Conservation (phyloP, 2,329 filamentous ascomycete genomes). For the Exophiala aquamarina region DNA sequence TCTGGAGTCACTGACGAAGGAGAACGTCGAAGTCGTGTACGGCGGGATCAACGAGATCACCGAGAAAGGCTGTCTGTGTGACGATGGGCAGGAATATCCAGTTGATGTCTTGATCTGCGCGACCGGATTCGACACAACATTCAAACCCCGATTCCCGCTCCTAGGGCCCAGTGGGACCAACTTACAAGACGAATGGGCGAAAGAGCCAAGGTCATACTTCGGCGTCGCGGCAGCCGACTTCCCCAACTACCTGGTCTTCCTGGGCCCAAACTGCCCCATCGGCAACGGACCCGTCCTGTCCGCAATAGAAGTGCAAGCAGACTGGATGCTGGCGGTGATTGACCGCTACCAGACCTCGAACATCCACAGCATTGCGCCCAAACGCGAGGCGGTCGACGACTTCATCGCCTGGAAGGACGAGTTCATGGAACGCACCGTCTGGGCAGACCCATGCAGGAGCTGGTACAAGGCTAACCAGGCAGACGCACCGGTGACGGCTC, state of each 20-base stretch:
- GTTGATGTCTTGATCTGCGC: constrained; percentile 38
- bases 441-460: constrained; percentile 16
- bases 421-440: constrained; percentile 18
- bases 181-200: constrained; percentile 29
- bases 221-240: constrained; percentile 33
- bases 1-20: constrained; percentile 24
- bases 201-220: constrained; percentile 35
- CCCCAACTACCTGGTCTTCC: constrained; percentile 35
- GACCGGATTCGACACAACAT: constrained; percentile 39
- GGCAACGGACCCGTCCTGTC: constrained; percentile 30
- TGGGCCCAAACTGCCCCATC: constrained; percentile 34
- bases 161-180: constrained; percentile 30
- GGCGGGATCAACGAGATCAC: constrained; percentile 22
- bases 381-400: constrained; percentile 19
- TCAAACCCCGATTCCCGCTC: constrained; percentile 35
- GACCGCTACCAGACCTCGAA: constrained; percentile 13
- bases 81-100: constrained; percentile 32
- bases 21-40: constrained; percentile 27
- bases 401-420: constrained; percentile 16
- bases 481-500: constrained; percentile 10
- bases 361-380: constrained; percentile 11
- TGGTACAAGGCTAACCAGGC: constrained; percentile 19
- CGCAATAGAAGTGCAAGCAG: constrained; percentile 26
- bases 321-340: constrained; percentile 31
- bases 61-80: constrained; percentile 17